Base-by-base conservation (phyloP, 768 basidiomycete genomes). In the Gloeopeniophorella convolvens region DNA sequence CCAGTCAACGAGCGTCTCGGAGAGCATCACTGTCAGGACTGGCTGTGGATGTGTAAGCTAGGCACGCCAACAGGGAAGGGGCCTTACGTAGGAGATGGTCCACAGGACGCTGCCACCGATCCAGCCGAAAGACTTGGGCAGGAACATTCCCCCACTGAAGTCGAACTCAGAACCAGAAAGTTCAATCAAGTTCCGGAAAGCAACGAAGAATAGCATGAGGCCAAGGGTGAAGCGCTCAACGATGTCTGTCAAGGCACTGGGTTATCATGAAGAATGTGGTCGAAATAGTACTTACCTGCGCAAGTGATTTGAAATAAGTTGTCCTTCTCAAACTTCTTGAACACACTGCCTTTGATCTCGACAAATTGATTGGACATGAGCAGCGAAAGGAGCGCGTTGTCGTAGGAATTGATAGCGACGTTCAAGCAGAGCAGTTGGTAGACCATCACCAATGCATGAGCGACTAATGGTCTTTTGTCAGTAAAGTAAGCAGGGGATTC, bases 301-400 rank as follows among this genome's bases (percentile, higher is more conserved):
- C 96, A 99, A 40, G 93, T 94, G 51, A 99, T 94, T 66, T 99
- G 96, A 65, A 99, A 97, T 8, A 99, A 77, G 62, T 89, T 97
- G 62, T 99, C 96, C 65, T 97, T 99, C 65, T 98, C 96, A 60
- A 99, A 98, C 64, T 87, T 97, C 69, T 98, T 99, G 80, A 99
- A 99, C 2, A 99, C 96, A 63, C 89, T 92, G 28, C 95, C 94
- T 68, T 99, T 99, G 67, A 98, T 98, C 68, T 99, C 96, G 28
- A 98, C 95, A 61, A 99, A 98, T 66, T 99, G 96, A 63, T 98
- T 99, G 37, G 92, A 96, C 37, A 99, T 82, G 7, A 99, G 76
- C 0, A 99, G 77, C 0, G 94, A 96, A 33, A 99, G 74, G 6
- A 99, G 79, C 2, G 95, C 85, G 60, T 98, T 89, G 64, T 97